Conservation (phyloP, 139 green algal genomes). For the Trebouxia sp. region DNA sequence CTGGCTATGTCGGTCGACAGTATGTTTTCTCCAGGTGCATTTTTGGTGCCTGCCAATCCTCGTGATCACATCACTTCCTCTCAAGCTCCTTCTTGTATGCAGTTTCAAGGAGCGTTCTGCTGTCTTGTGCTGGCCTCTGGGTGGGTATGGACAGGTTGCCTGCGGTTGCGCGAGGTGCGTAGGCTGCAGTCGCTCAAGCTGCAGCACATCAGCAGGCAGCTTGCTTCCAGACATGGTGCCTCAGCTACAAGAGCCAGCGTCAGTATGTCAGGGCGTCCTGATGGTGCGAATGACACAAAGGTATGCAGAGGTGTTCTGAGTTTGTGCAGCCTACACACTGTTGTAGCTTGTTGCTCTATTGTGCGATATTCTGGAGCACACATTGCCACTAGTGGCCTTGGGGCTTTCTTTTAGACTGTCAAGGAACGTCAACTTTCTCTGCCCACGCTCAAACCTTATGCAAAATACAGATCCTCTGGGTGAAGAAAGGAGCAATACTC, state of each 20-base stretch:
- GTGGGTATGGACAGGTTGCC: slow-evolving; percentile 21
- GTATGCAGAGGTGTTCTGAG: background rate
- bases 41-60: no score
- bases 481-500: background rate
- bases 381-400: no score
- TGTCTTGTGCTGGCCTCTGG: background rate
- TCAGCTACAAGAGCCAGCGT: background rate
- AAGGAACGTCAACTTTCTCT: background rate
- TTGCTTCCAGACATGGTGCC: background rate
- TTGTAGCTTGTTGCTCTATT: no score
- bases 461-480: background rate
- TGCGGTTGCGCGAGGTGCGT: slow-evolving; percentile 21
- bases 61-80: no score
- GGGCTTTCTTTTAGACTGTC: background rate
- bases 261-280: background rate
- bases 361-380: no score
- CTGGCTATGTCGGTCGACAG: background rate
- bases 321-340: background rate
- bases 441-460: background rate
- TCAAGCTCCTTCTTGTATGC: background rate
- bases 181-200: background rate
- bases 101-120: slow-evolving; percentile 30
- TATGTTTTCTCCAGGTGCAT: slow-evolving; percentile 8
- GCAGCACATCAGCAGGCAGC: background rate
- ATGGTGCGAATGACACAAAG: background rate